Evolutionary conservation across 2,329 filamentous ascomycete genomes (phyloP).

Genomic region (Exophiala spinifera): DNA sequence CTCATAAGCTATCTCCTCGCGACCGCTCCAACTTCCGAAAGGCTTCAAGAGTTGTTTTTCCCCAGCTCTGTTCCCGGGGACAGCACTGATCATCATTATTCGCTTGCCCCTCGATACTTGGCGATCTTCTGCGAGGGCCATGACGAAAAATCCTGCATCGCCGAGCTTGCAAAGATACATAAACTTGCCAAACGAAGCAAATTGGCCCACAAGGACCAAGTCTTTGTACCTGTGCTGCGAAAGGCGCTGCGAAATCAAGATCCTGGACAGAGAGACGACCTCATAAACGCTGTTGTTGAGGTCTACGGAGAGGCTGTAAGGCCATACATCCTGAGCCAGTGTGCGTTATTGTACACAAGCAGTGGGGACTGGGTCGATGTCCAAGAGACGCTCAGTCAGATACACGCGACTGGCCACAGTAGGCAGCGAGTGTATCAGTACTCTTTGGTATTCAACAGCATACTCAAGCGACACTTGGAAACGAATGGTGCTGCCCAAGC

Average conservation of each 20-base stretch:
- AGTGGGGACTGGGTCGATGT: constrained; percentile 42
- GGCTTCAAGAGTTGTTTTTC: constrained; percentile 16
- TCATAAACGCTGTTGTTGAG: constrained; percentile 37
- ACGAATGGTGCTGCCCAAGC: constrained; percentile 9
- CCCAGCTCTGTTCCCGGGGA: background rate
- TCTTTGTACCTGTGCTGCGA: constrained; percentile 40
- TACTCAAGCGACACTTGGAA: constrained; percentile 11
- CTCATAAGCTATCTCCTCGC: constrained; percentile 16
- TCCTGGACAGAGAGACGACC: constrained; percentile 21
- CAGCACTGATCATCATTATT: background rate
- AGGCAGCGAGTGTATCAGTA: constrained; percentile 21
- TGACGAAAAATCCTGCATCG: constrained; percentile 34
- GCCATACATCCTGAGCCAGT: constrained; percentile 37
- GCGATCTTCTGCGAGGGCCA: constrained; percentile 36
- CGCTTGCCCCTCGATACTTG: constrained; percentile 19
- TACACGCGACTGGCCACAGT: constrained; percentile 37
- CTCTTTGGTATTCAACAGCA: constrained; percentile 12
- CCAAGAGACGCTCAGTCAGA: constrained; percentile 37
- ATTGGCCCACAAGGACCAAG: constrained; percentile 34
- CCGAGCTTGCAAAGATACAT: constrained; percentile 31
- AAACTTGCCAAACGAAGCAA: constrained; percentile 4
- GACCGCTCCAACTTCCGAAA: constrained; percentile 4
- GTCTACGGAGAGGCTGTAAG: constrained; percentile 33
- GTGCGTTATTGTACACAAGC: constrained; percentile 38
- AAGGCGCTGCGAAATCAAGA: background rate